phyloP scores from a whole-genome alignment of 129 eudicot species.

The Arctium lappa region DNA sequence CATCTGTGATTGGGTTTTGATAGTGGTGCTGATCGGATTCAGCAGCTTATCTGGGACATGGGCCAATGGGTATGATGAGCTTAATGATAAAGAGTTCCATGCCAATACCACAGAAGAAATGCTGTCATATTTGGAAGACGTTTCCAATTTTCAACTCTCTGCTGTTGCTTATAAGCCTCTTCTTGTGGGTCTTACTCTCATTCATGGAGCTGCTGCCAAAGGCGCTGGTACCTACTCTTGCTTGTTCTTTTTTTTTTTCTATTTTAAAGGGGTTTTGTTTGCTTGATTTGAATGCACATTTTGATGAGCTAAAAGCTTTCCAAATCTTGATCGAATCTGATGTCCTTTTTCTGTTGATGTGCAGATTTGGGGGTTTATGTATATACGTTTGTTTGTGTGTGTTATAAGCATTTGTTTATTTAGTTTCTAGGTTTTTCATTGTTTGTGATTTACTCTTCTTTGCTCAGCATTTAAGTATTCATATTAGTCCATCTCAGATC shows the following conservation, averaged over 20 bases:
- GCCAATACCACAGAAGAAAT: conserved; percentile 37
- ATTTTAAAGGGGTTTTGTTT: not conserved
- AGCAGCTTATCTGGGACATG: not conserved
- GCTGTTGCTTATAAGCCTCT: conserved; percentile 41
- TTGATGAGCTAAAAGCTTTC: not conserved
- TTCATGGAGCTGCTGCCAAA: conserved; percentile 73
- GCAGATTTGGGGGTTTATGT: not conserved
- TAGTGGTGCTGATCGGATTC: conserved; percentile 3
- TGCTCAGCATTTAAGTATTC: not conserved
- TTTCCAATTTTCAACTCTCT: conserved; percentile 29
- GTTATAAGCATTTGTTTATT: not conserved
- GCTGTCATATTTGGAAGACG: conserved; percentile 46
- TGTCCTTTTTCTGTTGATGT: not conserved
- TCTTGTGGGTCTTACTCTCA: conserved; percentile 64
- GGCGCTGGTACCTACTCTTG: conserved; percentile 62
- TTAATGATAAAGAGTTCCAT: conserved; percentile 24
- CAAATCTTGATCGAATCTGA: not conserved
- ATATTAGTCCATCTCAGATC: not conserved
- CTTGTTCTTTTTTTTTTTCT: not conserved
- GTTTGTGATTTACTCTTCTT: conserved; percentile 11
- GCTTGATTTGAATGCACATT: not conserved
- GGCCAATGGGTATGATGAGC: conserved; percentile 23
- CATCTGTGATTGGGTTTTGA: conserved; percentile 15
- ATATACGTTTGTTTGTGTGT: conserved; percentile 3
- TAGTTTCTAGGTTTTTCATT: not conserved